A percentile compares a stretch with the other conserved stretches of the same genome.
These are phyloP conservation scores for Populus euphratica DNA, from an alignment of 345 rosid genomes.

Conservation along the genomic window DNA sequence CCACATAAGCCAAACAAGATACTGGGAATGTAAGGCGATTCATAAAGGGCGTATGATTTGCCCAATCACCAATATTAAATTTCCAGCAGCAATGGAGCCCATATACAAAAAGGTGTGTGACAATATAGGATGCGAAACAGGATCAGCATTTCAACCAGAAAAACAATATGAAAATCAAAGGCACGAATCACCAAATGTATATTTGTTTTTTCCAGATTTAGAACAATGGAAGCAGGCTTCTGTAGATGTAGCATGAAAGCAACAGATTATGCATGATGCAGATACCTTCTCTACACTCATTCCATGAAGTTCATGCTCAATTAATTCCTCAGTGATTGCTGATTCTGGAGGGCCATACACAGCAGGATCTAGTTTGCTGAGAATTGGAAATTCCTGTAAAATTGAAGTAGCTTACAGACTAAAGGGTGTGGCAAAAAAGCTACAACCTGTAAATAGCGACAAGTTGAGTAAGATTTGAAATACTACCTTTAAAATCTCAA, in stretches of 20 bases:
- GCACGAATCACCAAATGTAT: background rate
- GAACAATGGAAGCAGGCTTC: background rate
- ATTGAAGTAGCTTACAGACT: slow-evolving; percentile 6
- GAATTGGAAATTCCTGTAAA: slow-evolving; percentile 76
- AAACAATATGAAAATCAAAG: background rate
- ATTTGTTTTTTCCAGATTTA: background rate
- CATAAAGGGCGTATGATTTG: background rate
- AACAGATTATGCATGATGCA: background rate
- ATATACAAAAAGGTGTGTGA: background rate
- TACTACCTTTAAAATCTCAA: slow-evolving; percentile 63
- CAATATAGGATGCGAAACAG: background rate
- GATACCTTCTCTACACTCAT: slow-evolving; percentile 66
- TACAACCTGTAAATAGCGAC: background rate
- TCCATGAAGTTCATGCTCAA: slow-evolving; percentile 70
- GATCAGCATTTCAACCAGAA: background rate
- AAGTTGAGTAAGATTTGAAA: background rate
- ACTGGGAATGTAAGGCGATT: no score
- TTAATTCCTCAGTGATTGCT: slow-evolving; percentile 61
- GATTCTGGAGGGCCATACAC: slow-evolving; percentile 85
- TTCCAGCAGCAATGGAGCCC: no score
- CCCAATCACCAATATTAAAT: no score
- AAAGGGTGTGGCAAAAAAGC: background rate
- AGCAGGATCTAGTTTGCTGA: slow-evolving; percentile 75
- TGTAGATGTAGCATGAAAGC: background rate
- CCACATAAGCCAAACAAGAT: no score